These are phyloP conservation scores for Panaeolus cyanescens DNA, from an alignment of 768 basidiomycete genomes.

Conservation along the genomic window DNA sequence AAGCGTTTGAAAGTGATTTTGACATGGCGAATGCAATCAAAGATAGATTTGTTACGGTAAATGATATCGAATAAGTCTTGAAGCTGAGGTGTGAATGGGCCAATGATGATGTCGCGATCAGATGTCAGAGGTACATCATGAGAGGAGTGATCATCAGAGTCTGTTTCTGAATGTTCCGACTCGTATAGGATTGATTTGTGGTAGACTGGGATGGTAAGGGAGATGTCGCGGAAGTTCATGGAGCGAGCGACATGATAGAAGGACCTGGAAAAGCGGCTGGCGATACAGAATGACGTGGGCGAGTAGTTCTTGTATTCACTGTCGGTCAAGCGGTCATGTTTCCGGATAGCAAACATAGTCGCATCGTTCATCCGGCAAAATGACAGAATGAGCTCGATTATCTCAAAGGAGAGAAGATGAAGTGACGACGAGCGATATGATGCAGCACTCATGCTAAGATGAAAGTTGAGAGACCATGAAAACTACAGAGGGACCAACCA, in stretches of 20 bases:
- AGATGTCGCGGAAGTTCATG: background rate
- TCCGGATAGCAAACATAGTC: background rate
- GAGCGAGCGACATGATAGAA: background rate
- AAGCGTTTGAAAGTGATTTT: background rate
- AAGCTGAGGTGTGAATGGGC: background rate
- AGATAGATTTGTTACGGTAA: background rate
- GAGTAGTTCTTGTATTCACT: background rate
- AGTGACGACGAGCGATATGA: background rate
- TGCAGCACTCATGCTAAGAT: background rate
- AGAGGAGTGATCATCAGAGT: background rate
- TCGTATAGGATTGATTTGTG: background rate
- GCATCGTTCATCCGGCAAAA: background rate
- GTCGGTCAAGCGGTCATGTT: background rate
- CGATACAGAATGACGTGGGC: background rate
- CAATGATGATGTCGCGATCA: background rate
- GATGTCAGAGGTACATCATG: background rate
- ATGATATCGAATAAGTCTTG: background rate
- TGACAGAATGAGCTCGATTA: background rate
- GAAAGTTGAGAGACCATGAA: background rate
- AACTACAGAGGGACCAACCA: background rate
- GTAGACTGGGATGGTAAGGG: background rate
- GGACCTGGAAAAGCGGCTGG: background rate
- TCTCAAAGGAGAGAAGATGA: background rate
- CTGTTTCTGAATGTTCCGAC: background rate
- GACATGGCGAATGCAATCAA: background rate